These are phyloP conservation scores for Thraustotheca clavata DNA, from an alignment of 352 stramenopile species.

Conservation along the genomic window DNA sequence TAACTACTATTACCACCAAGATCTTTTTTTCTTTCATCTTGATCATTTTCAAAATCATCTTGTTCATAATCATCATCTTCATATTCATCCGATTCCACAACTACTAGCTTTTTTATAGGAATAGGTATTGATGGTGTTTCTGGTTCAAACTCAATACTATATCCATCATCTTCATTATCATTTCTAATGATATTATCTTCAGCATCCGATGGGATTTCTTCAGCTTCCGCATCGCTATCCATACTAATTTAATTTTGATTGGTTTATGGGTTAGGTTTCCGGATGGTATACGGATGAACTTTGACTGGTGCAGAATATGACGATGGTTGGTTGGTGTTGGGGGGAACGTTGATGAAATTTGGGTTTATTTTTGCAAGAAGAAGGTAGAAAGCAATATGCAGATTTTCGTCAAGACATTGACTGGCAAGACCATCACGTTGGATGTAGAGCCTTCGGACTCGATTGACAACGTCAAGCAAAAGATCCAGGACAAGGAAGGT, in stretches of 20 bases:
- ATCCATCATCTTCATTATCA: constrained; percentile 30
- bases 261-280: neutral
- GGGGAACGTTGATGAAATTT: neutral
- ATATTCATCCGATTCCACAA: constrained; percentile 8
- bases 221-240: constrained; percentile 20
- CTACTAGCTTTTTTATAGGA: neutral
- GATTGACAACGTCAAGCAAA: constrained; percentile 94
- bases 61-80: constrained; percentile 17
- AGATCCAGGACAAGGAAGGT: constrained; percentile 89
- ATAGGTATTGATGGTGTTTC: constrained; percentile 22
- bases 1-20: too few species aligned
- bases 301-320: constrained; percentile 19
- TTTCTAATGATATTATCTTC: constrained; percentile 25
- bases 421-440: constrained; percentile 85
- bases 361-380: constrained; percentile 21
- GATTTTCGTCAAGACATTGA: constrained; percentile 24
- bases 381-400: constrained; percentile 25
- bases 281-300: neutral
- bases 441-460: constrained; percentile 88
- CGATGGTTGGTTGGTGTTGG: constrained; percentile 19
- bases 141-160: constrained; percentile 69
- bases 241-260: neutral
- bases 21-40: too few species aligned
- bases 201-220: constrained; percentile 27
- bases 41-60: constrained; percentile 7